A percentile compares a stretch with the other conserved stretches of the same genome.
These are phyloP conservation scores for Sporothrix phasma DNA, from an alignment of 2,329 filamentous ascomycete species.

Conservation along the genomic window DNA sequence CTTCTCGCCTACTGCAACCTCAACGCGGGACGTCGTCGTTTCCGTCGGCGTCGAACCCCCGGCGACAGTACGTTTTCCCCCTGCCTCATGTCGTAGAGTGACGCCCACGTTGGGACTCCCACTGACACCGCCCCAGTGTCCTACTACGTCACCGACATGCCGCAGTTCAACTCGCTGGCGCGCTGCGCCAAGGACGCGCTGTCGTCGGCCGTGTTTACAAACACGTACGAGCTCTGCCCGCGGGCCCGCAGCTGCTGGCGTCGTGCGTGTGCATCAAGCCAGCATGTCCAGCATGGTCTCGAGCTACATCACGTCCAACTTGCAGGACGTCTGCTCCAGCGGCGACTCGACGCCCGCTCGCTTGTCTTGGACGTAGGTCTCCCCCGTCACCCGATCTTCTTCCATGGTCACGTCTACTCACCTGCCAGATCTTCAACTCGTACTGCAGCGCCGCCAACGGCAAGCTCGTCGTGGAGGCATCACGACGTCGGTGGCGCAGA, in stretches of 20 bases:
- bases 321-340: constrained; percentile 36
- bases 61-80: constrained; percentile 37
- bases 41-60: constrained; percentile 35
- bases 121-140: constrained; percentile 31
- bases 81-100: background rate
- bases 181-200: constrained; percentile 37
- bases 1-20: constrained; percentile 44
- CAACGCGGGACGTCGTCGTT: constrained; percentile 40
- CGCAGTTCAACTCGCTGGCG: constrained; percentile 35
- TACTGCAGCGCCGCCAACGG: constrained; percentile 42
- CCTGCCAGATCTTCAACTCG: constrained; percentile 30
- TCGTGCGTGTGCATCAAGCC: constrained; percentile 44
- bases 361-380: constrained; percentile 32
- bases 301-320: constrained; percentile 34
- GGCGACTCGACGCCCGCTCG: constrained; percentile 35
- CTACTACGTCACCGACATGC: constrained; percentile 44
- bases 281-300: constrained; percentile 35
- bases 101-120: background rate
- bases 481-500: constrained; percentile 27
- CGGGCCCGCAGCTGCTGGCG: constrained; percentile 39
- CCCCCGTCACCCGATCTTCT: background rate
- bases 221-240: constrained; percentile 34
- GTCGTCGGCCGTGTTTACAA: constrained; percentile 32
- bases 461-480: constrained; percentile 32
- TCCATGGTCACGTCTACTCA: background rate